Evolutionary conservation across 306 rosid genomes (phyloP).

Genomic region (Myrica gale): DNA sequence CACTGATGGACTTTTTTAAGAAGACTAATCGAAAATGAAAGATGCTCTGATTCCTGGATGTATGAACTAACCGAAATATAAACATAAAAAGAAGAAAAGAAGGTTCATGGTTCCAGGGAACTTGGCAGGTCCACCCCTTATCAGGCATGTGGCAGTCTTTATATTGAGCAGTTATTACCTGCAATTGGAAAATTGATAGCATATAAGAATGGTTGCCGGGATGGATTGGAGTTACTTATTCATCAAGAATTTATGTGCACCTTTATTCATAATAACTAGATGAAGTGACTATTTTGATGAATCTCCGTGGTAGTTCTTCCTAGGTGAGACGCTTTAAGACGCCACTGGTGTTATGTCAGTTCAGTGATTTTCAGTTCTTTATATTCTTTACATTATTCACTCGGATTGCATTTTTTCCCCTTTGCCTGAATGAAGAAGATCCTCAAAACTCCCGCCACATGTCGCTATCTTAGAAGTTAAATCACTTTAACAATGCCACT

Average conservation of each 20-base stretch:
- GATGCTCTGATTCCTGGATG: background rate
- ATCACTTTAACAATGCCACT: background rate
- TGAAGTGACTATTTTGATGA: too few relatives aligned
- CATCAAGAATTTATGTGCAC: background rate
- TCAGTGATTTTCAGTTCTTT: too few relatives aligned
- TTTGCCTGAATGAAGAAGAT: too few relatives aligned
- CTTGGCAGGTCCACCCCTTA: background rate
- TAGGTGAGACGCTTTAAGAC: too few relatives aligned
- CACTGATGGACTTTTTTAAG: background rate
- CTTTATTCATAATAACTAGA: too few relatives aligned
- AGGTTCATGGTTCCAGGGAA: background rate
- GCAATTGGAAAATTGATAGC: background rate
- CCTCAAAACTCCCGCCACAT: background rate
- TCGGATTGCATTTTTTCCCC: too few relatives aligned
- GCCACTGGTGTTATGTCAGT: too few relatives aligned
- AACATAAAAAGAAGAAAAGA: background rate
- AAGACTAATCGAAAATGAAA: background rate
- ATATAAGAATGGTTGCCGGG: background rate
- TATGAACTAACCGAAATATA: background rate
- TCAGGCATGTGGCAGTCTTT: background rate
- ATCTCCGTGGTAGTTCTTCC: too few relatives aligned
- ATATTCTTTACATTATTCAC: too few relatives aligned
- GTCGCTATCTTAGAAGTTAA: background rate
- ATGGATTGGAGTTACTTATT: background rate
- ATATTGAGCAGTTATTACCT: background rate